Evolutionary conservation across 257 asterid genomes (phyloP).

Genomic region (Solanum chmielewskii): DNA sequence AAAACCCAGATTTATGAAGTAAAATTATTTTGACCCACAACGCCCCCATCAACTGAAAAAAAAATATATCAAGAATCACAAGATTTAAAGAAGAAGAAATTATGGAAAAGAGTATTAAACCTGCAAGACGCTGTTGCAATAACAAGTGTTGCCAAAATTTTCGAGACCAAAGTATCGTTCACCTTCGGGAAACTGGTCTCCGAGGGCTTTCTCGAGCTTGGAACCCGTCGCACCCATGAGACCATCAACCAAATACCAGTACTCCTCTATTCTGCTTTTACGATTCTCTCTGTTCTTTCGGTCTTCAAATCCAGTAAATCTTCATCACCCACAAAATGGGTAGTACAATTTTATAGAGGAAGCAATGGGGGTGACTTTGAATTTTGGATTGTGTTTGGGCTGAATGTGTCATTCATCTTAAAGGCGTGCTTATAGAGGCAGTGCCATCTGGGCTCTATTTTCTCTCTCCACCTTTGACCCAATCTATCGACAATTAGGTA

Average conservation of each 20-base stretch:
- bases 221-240: slow-evolving; percentile 69
- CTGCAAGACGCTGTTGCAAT: slow-evolving; percentile 65
- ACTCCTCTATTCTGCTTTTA: slow-evolving; percentile 40
- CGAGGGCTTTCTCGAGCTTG: slow-evolving; percentile 59
- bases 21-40: background rate
- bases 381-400: background rate
- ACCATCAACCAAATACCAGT: slow-evolving; percentile 55
- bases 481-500: fast-evolving
- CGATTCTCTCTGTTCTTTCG: background rate
- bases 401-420: background rate
- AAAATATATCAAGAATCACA: background rate
- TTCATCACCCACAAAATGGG: background rate
- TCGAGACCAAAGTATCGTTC: slow-evolving; percentile 67
- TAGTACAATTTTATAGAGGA: background rate
- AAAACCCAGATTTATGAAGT: background rate
- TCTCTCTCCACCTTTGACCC: background rate
- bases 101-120: slow-evolving; percentile 1
- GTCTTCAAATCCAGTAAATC: background rate
- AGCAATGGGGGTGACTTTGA: background rate
- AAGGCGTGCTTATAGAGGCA: background rate
- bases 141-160: slow-evolving; percentile 69
- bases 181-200: slow-evolving; percentile 72
- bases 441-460: background rate
- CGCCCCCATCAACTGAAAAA: background rate
- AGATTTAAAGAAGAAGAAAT: background rate